Evolutionary conservation across 1,284 basidiomycete species (phyloP).

Genomic region (Neolentinus lepideus): DNA sequence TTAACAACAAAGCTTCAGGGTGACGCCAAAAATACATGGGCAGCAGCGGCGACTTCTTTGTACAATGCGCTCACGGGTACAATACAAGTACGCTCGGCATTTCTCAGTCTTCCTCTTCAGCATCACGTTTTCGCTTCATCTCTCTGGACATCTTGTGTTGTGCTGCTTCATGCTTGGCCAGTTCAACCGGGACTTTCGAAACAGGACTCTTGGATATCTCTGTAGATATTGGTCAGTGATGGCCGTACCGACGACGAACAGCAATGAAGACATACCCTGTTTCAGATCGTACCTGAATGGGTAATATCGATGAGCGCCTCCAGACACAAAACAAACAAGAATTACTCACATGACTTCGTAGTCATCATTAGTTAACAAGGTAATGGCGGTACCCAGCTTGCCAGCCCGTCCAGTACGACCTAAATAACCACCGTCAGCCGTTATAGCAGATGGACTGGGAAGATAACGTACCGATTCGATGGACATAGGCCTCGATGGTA

Average conservation of each 20-base stretch:
- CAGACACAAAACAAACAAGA: slow-evolving; percentile 8
- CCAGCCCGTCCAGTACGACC: slow-evolving; percentile 96
- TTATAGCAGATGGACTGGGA: slow-evolving; percentile 9
- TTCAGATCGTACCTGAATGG: slow-evolving; percentile 76
- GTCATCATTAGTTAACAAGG: slow-evolving; percentile 93
- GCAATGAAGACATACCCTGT: slow-evolving; percentile 48
- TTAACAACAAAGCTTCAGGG: too few relatives aligned
- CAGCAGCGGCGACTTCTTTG: too few relatives aligned
- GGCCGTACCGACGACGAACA: slow-evolving; percentile 6
- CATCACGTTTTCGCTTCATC: slow-evolving; percentile 87
- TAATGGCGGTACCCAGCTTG: slow-evolving; percentile 88
- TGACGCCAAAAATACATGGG: too few relatives aligned
- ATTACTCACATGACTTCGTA: slow-evolving; percentile 90
- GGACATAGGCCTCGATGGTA: slow-evolving; percentile 95
- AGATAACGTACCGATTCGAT: slow-evolving; percentile 75
- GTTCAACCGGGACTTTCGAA: slow-evolving; percentile 81
- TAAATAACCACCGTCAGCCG: slow-evolving; percentile 17
- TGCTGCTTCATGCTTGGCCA: slow-evolving; percentile 86
- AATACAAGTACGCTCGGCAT: too few relatives aligned
- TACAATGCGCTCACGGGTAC: too few relatives aligned
- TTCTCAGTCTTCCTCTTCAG: slow-evolving; percentile 62
- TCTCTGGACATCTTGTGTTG: slow-evolving; percentile 84
- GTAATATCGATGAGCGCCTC: background rate
- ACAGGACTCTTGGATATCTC: slow-evolving; percentile 92
- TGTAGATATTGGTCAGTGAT: slow-evolving; percentile 19